Evolutionary conservation across 164 flowering plant species (phyloP), one percentile per base, ranked within the genome.

Genomic region (Vitis riparia): DNA sequence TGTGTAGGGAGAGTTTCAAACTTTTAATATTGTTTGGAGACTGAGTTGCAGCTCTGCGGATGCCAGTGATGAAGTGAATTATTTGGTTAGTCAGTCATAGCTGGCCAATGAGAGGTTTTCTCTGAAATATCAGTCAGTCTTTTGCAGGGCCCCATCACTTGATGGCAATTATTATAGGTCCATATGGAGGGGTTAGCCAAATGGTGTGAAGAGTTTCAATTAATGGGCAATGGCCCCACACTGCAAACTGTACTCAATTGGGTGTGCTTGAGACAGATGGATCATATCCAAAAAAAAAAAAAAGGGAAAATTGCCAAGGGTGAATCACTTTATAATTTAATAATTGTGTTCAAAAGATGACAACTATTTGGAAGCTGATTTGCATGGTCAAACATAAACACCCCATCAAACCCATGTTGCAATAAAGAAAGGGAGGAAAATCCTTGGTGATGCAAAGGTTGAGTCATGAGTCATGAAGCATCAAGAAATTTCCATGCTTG

Each of bases 21-120:
- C 11, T 0, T 5, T 8, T 8, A 57, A n/a, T 8, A 57, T 57
- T 59, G 62, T 11, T 59, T 59, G 13, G 37, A 59, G 62, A 7
- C 19, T 23, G 61, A 56, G 9, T 55, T 63, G 62, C 11, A 70
- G 62, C 23, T 37, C 44, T 37, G 44, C 44, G 5, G 44, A 6
- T 63, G 63, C 14, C 66, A 37, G 37, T 51, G 60, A 44, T 59
- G 58, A 61, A 68, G 66, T 59, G 63, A 61, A 71, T 70, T 63
- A 56, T 70, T 66, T 57, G 67, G 50, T 27, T 1, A 68, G 71
- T 69, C 60, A 78, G 68, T 19, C 59, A 19, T 72, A 61, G 78
- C 63, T 75, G 76, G 71, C 81, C 71, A 71, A 71, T 62, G 53
- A 70, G 30, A 50, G 52, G 59, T 50, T 47, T 66, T 44, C 32